These are phyloP conservation scores for Hyaloscypha variabilis DNA, from an alignment of 495 filamentous ascomycete genomes.

Conservation along the genomic window DNA sequence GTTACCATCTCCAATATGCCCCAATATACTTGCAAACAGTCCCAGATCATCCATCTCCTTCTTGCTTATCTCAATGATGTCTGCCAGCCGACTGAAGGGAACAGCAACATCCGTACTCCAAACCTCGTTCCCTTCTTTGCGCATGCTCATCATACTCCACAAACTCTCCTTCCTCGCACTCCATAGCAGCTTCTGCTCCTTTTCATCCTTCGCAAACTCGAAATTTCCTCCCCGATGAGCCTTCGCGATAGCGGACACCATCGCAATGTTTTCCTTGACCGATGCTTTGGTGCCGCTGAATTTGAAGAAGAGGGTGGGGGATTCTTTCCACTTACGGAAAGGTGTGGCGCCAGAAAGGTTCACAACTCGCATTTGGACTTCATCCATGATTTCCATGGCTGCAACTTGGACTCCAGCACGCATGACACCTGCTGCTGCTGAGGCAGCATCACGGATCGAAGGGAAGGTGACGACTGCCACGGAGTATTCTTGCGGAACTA, in stretches of 20 bases:
- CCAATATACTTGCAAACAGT: conserved; percentile 80
- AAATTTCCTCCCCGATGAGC: conserved; percentile 66
- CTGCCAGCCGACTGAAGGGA: conserved; percentile 80
- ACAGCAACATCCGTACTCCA: conserved; percentile 88
- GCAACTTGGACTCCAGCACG: conserved; percentile 73
- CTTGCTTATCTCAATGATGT: conserved; percentile 89
- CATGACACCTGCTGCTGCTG: conserved; percentile 70
- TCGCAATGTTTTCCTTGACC: conserved; percentile 67
- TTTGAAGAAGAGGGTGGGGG: conserved; percentile 84
- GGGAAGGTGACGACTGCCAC: conserved; percentile 80
- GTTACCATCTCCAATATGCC: conserved; percentile 87
- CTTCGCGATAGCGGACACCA: conserved; percentile 67
- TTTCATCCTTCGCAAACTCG: conserved; percentile 68
- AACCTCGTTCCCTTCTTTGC: conserved; percentile 61
- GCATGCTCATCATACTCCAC: conserved; percentile 75
- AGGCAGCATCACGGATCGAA: conserved; percentile 70
- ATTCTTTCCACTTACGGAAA: conserved; percentile 69
- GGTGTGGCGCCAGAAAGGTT: conserved; percentile 72
- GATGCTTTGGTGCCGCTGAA: conserved; percentile 73
- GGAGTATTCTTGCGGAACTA: conserved; percentile 70
- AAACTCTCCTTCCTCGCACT: conserved; percentile 74
- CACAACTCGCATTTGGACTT: conserved; percentile 79
- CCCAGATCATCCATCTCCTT: conserved; percentile 85
- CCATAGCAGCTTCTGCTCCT: conserved; percentile 74
- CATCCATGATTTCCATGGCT: conserved; percentile 83